Evolutionary conservation across 2,329 filamentous ascomycete genomes (phyloP), one percentile per base, ranked within the genome.

Genomic region (Penicillium brasilianum): DNA sequence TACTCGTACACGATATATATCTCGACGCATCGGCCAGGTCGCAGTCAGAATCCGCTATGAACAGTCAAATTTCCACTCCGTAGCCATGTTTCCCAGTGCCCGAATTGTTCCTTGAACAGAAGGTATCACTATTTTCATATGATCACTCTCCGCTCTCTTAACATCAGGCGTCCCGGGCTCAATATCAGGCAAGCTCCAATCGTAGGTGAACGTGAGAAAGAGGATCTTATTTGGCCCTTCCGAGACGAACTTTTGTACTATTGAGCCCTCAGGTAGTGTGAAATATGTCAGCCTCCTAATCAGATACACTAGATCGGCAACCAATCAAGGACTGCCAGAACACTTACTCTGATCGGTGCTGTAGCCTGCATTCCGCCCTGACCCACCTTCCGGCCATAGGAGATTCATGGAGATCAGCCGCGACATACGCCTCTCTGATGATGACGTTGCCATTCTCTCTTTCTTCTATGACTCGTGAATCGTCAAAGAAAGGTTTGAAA

Each of bases 391-490:
- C 44, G 7, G 44, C 44, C 44, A 48, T 48, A n/a, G 44, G 44
- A 16, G 44, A 48, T 30, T 28, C 44, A 30, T 28, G 44, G 6
- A 48, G 44, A 13, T 48, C 44, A 30, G 44, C 44, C 22, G 44
- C 14, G 30, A 48, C 44, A 28, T 48, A 22, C 13, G 44, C 44
- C 44, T 48, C 44, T 48, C 44, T 48, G 4, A 48, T 22, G 16
- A 48, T 30, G 25, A 48, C 25, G 14, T 9, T 48, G 25, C 44
- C 44, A 8, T 48, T 30, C 4, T 48, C 25, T 3, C 25, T 5
- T 28, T 48, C 44, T n/a, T 48, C 44, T 28, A 48, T 25, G 44
- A 48, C 44, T 48, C 44, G 44, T 4, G 44, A 48, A 25, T 48
- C 22, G 25, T 48, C 44, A 8, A 48, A 48, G n/a, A 22, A 48